Base-by-base conservation (phyloP, 2,329 filamentous ascomycete species). In the Xylaria sp. region DNA sequence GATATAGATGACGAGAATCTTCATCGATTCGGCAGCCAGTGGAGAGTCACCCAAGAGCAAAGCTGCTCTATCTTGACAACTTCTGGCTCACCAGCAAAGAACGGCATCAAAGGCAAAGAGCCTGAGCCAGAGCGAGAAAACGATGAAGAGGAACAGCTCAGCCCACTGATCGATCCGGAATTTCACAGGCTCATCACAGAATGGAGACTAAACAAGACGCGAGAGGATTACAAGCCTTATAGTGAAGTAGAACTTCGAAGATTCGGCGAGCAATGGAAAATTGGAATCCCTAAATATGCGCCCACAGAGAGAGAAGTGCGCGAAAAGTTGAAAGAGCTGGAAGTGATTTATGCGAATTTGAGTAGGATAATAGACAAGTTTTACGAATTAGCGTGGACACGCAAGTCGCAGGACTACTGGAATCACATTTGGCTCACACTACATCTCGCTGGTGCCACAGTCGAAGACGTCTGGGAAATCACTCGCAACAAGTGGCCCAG, bases 391-490 rank as follows among this genome's bases (percentile, higher is more conserved):
- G 22, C 56, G 17, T 55, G 38, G 47, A 56, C 20, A 33, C 50
- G 57, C 4, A 20, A 38, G n/a, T 55, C 22, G 3, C 39, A 50
- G 13, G 22, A 55, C 6, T 55, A 49, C 39, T 65, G 54, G 61
- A 11, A 63, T 22, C 65, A 67, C 2, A 62, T 61, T 22, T 65
- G 66, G 66, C 50, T 66, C n/a, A 64, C 63, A 3, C 17, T 61
- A 13, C 50, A 58, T 10, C 57, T 64, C 44, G 63, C 51, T 9
- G 59, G 66, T 5, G 59, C 55, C 27, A 61, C 59, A 22, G 54
- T 63, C 2, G 61, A 69, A 17, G 57, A 61, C 1, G 61, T 62
- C 9, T 65, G 47, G 54, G 47, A 55, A 11, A 66, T 66, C 9
- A 29, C 29, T 7, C 42, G 29, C 2, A 51, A 54, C n/a, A 45